These are phyloP conservation scores for Syzygium oleosum DNA, from an alignment of 345 rosid species.

Conservation along the genomic window DNA sequence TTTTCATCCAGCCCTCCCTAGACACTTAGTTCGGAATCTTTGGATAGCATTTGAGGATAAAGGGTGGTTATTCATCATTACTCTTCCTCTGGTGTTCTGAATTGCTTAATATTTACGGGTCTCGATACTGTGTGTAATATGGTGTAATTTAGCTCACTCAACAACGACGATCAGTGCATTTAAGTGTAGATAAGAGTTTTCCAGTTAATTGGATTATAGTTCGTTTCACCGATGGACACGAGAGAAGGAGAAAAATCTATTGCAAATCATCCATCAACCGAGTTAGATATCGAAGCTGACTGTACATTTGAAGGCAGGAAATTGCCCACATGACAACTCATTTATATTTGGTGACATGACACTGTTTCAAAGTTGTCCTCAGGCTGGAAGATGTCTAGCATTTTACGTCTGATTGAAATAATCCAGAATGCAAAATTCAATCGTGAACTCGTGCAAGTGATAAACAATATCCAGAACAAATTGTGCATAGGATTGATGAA, in stretches of 20 bases:
- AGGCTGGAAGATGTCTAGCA: background rate
- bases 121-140: background rate
- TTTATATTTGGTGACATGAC: background rate
- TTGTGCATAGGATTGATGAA: background rate
- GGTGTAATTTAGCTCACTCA: background rate
- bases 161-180: background rate
- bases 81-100: background rate
- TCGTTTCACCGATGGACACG: background rate
- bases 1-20: background rate
- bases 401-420: background rate
- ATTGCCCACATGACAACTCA: background rate
- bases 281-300: background rate
- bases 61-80: background rate
- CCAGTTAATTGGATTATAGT: background rate
- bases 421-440: background rate
- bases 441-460: background rate
- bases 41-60: background rate
- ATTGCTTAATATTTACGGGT: background rate
- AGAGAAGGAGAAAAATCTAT: background rate
- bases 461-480: background rate
- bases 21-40: background rate
- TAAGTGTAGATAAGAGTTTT: background rate
- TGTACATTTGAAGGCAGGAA: background rate
- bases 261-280: background rate
- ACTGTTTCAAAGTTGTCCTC: background rate